These are phyloP conservation scores for Talaromyces pinophilus DNA, from an alignment of 2,329 filamentous ascomycete genomes.

Conservation along the genomic window DNA sequence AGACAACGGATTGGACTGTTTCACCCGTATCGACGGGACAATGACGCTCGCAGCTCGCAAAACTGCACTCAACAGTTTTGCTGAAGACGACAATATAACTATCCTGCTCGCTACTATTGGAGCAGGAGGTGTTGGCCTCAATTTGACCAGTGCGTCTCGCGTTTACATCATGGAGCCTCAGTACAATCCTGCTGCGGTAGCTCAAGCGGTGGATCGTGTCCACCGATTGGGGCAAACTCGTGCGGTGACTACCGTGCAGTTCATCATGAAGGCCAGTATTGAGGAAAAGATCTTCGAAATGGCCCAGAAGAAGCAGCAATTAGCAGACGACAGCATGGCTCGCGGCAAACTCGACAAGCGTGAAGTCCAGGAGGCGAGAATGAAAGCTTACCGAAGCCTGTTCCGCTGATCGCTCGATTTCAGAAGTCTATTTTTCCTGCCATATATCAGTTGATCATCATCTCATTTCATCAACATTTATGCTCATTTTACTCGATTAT, in stretches of 20 bases:
- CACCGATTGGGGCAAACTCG: conserved; percentile 87
- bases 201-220: conserved; percentile 90
- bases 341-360: conserved; percentile 60
- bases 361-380: conserved; percentile 65
- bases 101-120: conserved; percentile 91
- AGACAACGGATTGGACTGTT: conserved; percentile 55
- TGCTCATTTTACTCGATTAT: conserved; percentile 19
- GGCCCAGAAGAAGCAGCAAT: conserved; percentile 87
- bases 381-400: conserved; percentile 62
- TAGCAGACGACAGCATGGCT: conserved; percentile 85
- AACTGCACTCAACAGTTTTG: conserved; percentile 74
- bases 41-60: conserved; percentile 77
- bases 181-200: conserved; percentile 93
- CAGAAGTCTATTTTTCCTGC: background rate
- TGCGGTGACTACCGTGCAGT: conserved; percentile 82
- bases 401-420: conserved; percentile 47
- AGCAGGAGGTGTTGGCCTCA: conserved; percentile 87
- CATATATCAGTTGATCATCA: background rate
- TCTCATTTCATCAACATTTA: background rate
- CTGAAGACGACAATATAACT: conserved; percentile 67
- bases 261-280: conserved; percentile 86
- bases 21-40: conserved; percentile 82
- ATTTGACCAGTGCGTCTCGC: conserved; percentile 79
- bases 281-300: conserved; percentile 91
- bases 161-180: conserved; percentile 99